Conservation (phyloP, 495 filamentous ascomycete species). For the Tuber calosporum region DNA sequence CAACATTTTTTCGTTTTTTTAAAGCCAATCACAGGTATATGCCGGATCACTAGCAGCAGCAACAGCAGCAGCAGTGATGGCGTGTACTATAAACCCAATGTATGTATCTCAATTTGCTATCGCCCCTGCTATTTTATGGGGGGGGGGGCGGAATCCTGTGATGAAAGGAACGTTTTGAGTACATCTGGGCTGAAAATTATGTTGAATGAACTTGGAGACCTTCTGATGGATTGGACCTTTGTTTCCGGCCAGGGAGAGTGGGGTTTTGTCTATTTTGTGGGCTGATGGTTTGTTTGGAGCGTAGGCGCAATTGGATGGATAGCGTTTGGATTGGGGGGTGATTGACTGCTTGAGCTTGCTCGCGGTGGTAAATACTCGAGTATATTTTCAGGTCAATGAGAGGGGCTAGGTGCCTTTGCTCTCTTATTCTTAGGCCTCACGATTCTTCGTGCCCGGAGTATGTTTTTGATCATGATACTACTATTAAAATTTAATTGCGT, state of each 20-base stretch:
- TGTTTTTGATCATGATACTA: neutral
- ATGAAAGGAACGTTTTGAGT: neutral
- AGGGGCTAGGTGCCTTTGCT: neutral
- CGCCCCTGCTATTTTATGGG: neutral
- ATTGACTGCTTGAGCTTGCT: neutral
- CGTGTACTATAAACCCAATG: neutral
- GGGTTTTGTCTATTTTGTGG: neutral
- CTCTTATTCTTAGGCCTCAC: neutral
- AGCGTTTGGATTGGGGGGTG: neutral
- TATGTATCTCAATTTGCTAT: neutral
- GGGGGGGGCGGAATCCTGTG: neutral
- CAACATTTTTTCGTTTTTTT: too few species aligned
- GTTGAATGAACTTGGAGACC: constrained; percentile 5
- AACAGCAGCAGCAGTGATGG: neutral
- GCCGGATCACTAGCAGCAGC: neutral
- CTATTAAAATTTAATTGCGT: neutral
- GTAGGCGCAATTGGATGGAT: neutral
- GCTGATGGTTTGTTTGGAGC: neutral
- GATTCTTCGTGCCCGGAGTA: neutral
- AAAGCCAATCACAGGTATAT: neutral
- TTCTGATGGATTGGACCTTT: neutral
- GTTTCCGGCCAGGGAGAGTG: neutral
- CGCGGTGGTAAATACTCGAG: neutral
- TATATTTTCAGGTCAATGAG: neutral
- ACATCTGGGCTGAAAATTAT: neutral